Percentiles rank a stretch among this genome's conserved stretches.
These are phyloP conservation scores for Fusarium brevicatenulatum DNA, from an alignment of 2,329 filamentous ascomycete genomes.

Conservation along the genomic window DNA sequence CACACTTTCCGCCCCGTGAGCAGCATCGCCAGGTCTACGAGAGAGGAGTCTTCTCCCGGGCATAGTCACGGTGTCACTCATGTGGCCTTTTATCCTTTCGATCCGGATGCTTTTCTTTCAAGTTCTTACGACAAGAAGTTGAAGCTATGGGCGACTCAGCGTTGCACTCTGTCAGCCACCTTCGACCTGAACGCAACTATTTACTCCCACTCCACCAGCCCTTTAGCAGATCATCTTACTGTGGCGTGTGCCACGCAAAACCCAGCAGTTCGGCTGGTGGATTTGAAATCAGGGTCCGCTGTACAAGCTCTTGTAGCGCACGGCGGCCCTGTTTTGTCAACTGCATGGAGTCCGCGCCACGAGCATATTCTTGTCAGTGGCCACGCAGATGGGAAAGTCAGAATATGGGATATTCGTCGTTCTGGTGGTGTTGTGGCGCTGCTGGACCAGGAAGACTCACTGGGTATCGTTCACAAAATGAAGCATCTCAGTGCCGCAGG, in stretches of 20 bases:
- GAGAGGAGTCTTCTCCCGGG: conserved; percentile 44
- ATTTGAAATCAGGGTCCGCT: conserved; percentile 80
- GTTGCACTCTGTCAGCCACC: conserved; percentile 68
- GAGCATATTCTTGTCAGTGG: conserved; percentile 86
- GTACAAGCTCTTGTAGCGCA: conserved; percentile 78
- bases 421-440: conserved; percentile 79
- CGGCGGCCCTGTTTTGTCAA: conserved; percentile 72
- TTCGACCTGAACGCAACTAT: conserved; percentile 76
- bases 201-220: conserved; percentile 82
- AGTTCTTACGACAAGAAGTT: conserved; percentile 81
- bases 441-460: conserved; percentile 84
- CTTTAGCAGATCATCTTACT: conserved; percentile 76
- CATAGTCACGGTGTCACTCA: conserved; percentile 81
- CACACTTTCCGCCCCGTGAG: conserved; percentile 66
- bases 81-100: conserved; percentile 81
- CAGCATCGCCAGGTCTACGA: conserved; percentile 57
- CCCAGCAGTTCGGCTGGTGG: conserved; percentile 83
- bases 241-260: conserved; percentile 91
- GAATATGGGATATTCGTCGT: conserved; percentile 88
- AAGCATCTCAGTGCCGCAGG: conserved; percentile 48
- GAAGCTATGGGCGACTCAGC: conserved; percentile 77
- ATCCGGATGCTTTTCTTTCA: conserved; percentile 78
- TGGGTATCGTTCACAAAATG: conserved; percentile 67
- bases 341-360: conserved; percentile 83
- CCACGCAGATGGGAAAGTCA: conserved; percentile 83